A percentile compares a stretch with the other conserved stretches of the same genome.
These are phyloP conservation scores for Zea luxurians DNA, from an alignment of 176 grass and related monocot genomes.

Conservation along the genomic window DNA sequence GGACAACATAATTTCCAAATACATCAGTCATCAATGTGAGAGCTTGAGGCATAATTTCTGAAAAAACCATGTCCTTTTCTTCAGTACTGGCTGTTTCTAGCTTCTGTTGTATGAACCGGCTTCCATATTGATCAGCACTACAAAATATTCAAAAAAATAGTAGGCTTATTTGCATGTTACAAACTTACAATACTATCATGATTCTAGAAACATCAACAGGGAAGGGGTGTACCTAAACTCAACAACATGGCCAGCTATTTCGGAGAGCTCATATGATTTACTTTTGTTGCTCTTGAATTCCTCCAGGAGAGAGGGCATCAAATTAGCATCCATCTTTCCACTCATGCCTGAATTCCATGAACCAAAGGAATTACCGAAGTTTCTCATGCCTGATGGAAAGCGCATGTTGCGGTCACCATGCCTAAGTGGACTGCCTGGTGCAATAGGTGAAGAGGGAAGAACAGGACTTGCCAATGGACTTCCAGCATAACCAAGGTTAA, in stretches of 20 bases:
- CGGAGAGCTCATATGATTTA: constrained; percentile 77
- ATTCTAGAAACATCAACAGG: background rate
- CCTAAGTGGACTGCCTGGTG: constrained; percentile 61
- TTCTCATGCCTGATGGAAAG: constrained; percentile 56
- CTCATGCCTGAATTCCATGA: constrained; percentile 54
- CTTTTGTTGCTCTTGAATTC: constrained; percentile 96
- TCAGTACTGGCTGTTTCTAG: constrained; percentile 72
- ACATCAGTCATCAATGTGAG: constrained; percentile 86
- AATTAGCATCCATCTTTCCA: constrained; percentile 47
- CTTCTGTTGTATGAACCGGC: constrained; percentile 91
- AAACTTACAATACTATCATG: background rate
- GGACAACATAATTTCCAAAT: constrained; percentile 93
- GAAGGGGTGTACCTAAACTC: constrained; percentile 65
- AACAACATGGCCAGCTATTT: constrained; percentile 79
- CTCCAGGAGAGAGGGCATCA: constrained; percentile 69
- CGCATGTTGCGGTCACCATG: constrained; percentile 54
- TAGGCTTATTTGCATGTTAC: background rate
- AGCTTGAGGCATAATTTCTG: constrained; percentile 81
- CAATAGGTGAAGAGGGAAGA: constrained; percentile 55
- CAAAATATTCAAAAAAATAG: constrained; percentile 29
- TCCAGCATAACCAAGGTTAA: constrained; percentile 51
- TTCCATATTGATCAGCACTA: constrained; percentile 85
- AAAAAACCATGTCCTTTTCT: constrained; percentile 71
- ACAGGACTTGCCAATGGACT: constrained; percentile 53
- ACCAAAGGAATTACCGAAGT: constrained; percentile 53